Percentiles rank a stretch among this genome's conserved stretches.
Conservation (phyloP, 805 yeast species). For the Wickerhamiella kurtzmanii region DNA sequence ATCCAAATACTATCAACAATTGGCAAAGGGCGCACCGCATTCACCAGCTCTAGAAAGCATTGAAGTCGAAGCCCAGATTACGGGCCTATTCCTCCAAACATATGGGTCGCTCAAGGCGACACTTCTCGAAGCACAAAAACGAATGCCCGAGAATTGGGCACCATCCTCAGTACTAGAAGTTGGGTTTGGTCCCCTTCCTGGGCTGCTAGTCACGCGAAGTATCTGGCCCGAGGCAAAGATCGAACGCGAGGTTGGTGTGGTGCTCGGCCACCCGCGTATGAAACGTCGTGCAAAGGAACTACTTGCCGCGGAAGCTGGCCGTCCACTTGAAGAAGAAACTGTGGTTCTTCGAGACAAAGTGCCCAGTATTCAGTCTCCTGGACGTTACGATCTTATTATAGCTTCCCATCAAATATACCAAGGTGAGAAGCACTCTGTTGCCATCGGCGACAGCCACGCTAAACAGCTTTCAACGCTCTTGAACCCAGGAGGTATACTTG, state of each 20-base stretch:
- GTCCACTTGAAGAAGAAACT: conserved; percentile 28
- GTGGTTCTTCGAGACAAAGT: conserved; percentile 40
- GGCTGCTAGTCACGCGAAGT: conserved; percentile 78
- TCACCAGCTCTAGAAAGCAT: conserved; percentile 27
- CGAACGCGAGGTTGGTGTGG: conserved; percentile 50
- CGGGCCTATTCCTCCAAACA: conserved; percentile 66
- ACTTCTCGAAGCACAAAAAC: conserved; percentile 46
- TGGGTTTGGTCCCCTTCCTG: conserved; percentile 87
- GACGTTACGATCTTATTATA: conserved; percentile 66
- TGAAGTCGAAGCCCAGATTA: conserved; percentile 63
- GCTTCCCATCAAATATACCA: conserved; percentile 66
- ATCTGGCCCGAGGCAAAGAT: conserved; percentile 47
- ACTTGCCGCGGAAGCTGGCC: conserved; percentile 35
- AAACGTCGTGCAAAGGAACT: conserved; percentile 64
- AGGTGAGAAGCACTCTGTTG: conserved; percentile 48
- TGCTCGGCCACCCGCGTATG: conserved; percentile 64
- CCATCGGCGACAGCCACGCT: conserved; percentile 55
- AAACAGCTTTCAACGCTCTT: conserved; percentile 46
- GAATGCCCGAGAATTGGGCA: conserved; percentile 35
- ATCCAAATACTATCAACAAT: conserved; percentile 38
- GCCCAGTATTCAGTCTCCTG: conserved; percentile 31
- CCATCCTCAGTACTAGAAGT: conserved; percentile 64
- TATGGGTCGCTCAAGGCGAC: conserved; percentile 59
- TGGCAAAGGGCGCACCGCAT: conserved; percentile 44
- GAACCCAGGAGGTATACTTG: conserved; percentile 66